A percentile compares a stretch with the other conserved stretches of the same genome.
These are phyloP conservation scores for Ogataea neopini DNA, from an alignment of 805 yeast genomes.

Conservation along the genomic window DNA sequence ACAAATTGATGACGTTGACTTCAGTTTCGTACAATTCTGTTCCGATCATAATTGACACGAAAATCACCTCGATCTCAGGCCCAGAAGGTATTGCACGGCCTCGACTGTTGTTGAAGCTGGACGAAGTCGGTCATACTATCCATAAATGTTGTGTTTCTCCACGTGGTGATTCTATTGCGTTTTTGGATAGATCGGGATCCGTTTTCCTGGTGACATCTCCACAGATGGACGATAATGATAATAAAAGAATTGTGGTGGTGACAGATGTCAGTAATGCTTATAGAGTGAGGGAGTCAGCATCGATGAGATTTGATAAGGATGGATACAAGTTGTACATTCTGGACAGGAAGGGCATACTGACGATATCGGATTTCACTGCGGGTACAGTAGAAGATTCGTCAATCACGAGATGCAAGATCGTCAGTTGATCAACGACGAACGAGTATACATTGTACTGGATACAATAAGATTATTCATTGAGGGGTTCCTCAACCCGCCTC, in stretches of 20 bases:
- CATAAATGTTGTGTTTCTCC: conserved; percentile 79
- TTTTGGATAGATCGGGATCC: conserved; percentile 74
- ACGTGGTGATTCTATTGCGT: conserved; percentile 82
- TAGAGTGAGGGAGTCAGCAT: conserved; percentile 74
- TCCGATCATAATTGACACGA: conserved; percentile 67
- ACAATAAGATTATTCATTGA: too few species aligned
- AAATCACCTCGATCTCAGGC: conserved; percentile 46
- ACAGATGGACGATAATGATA: conserved; percentile 52
- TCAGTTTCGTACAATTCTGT: conserved; percentile 65
- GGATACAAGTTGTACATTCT: conserved; percentile 77
- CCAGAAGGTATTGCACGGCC: conserved; percentile 56
- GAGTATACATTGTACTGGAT: too few species aligned
- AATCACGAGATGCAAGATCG: conserved; percentile 65
- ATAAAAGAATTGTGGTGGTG: conserved; percentile 61
- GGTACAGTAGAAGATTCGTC: conserved; percentile 73
- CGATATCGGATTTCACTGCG: conserved; percentile 84
- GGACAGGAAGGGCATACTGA: conserved; percentile 79
- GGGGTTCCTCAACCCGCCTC: too few species aligned
- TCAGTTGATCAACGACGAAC: conserved; percentile 30
- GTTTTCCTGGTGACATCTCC: conserved; percentile 70
- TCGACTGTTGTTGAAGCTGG: conserved; percentile 58
- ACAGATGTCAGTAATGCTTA: conserved; percentile 80
- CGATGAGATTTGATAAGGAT: conserved; percentile 70
- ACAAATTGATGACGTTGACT: conserved; percentile 51
- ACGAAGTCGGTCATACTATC: conserved; percentile 79